These are phyloP conservation scores for Sporothrix pseudoabietina DNA, from an alignment of 2,329 filamentous ascomycete species.

Conservation along the genomic window DNA sequence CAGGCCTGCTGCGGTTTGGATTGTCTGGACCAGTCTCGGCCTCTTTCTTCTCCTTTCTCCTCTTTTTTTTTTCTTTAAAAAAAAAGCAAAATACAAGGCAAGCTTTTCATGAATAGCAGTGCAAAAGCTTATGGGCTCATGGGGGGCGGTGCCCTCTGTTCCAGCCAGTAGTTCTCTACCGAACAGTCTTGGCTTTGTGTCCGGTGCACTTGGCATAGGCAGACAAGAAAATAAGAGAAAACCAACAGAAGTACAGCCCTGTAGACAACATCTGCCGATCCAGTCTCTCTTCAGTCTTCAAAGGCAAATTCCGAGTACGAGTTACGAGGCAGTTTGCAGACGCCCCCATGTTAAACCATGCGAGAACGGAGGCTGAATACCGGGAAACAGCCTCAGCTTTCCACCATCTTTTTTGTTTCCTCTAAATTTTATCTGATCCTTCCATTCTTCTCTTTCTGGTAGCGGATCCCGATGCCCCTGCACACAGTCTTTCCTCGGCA, in stretches of 20 bases:
- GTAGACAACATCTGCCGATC: background rate
- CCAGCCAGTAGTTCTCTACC: background rate
- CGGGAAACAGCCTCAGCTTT: background rate
- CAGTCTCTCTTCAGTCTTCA: background rate
- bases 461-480: background rate
- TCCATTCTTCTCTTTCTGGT: background rate
- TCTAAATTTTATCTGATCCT: background rate
- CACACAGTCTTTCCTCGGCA: background rate
- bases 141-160: background rate
- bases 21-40: slow-evolving; percentile 10
- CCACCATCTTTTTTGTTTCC: background rate
- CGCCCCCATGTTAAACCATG: background rate
- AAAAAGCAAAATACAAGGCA: background rate
- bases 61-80: background rate
- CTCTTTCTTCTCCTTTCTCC: background rate
- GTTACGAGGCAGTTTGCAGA: background rate
- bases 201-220: background rate
- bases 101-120: background rate
- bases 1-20: background rate
- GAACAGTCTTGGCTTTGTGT: background rate
- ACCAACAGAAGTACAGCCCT: background rate
- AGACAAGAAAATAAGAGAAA: background rate
- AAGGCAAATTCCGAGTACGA: background rate
- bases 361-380: background rate
- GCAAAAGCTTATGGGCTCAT: too few relatives aligned